Conservation (phyloP, 2,329 filamentous ascomycete genomes). For the Chaetomiaceae sp. region DNA sequence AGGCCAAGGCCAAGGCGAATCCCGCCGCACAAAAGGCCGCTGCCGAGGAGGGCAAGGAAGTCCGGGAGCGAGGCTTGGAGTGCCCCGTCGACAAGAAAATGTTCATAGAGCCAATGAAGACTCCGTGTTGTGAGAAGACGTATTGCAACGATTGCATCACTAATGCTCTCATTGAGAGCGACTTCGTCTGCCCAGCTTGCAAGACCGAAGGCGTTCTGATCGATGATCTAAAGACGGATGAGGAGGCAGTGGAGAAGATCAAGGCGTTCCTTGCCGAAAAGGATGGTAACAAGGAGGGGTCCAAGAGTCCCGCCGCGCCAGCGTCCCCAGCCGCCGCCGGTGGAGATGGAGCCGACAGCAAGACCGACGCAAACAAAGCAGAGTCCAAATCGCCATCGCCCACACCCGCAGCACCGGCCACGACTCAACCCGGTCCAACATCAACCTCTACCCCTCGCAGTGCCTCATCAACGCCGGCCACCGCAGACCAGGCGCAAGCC, state of each 20-base stretch:
- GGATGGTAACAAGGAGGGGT: conserved; percentile 41
- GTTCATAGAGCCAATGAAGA: conserved; percentile 98
- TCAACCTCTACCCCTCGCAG: conserved; percentile 29
- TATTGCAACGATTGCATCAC: conserved; percentile 99
- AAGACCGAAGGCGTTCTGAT: conserved; percentile 86
- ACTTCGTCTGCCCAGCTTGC: conserved; percentile 93
- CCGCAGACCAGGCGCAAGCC: conserved; percentile 27
- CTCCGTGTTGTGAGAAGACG: conserved; percentile 95
- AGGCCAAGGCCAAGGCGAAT: conserved; percentile 85
- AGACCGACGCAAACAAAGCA: conserved; percentile 36
- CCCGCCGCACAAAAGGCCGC: conserved; percentile 76
- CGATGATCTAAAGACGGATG: conserved; percentile 82
- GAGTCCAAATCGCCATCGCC: conserved; percentile 28
- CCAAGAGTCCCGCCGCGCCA: conserved; percentile 34
- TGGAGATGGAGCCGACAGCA: conserved; percentile 38
- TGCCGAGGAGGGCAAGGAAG: conserved; percentile 74
- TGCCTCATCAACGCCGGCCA: conserved; percentile 27
- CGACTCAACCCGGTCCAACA: conserved; percentile 28
- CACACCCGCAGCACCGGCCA: conserved; percentile 27
- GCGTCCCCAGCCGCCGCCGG: conserved; percentile 31
- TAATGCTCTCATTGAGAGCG: conserved; percentile 96
- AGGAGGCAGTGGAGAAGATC: conserved; percentile 72
- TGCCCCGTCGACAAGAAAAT: conserved; percentile 96
- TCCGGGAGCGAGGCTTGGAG: conserved; percentile 82
- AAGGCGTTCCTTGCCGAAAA: conserved; percentile 61